A percentile compares a stretch with the other conserved stretches of the same genome.
phyloP scores from a whole-genome alignment of 805 yeast species.

The Kluyveromyces nonfermentans region DNA sequence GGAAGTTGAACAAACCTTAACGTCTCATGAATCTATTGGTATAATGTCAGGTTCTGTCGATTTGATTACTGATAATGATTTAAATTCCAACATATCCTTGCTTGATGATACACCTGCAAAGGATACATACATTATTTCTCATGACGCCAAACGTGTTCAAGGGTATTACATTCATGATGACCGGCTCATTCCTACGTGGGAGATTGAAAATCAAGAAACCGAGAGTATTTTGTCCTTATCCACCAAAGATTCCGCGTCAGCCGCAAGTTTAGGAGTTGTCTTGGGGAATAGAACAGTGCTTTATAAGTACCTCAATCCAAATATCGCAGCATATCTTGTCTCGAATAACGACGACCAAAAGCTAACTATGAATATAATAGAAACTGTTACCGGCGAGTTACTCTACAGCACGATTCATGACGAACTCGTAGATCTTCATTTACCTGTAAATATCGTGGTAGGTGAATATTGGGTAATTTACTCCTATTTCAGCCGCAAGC shows the following conservation, averaged over 20 bases:
- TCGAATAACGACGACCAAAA: slow-evolving; percentile 20
- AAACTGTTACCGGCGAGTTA: slow-evolving; percentile 59
- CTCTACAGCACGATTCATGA: slow-evolving; percentile 38
- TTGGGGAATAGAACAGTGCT: slow-evolving; percentile 62
- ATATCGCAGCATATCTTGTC: slow-evolving; percentile 46
- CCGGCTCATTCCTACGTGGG: slow-evolving; percentile 32
- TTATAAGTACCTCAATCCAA: slow-evolving; percentile 77
- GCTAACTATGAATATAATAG: slow-evolving; percentile 47
- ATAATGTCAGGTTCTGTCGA: not conserved
- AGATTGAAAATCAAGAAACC: slow-evolving; percentile 18
- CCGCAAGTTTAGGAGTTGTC: slow-evolving; percentile 58
- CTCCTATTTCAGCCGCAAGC: slow-evolving; percentile 44
- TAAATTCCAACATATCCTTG: not conserved
- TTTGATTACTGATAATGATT: not conserved
- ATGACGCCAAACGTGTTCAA: slow-evolving; percentile 13
- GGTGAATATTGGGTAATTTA: slow-evolving; percentile 83
- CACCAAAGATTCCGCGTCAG: slow-evolving; percentile 31
- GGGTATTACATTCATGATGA: slow-evolving; percentile 20
- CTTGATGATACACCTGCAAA: not conserved
- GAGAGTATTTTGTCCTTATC: slow-evolving; percentile 36
- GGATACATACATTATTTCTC: slow-evolving; percentile 16
- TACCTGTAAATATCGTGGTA: slow-evolving; percentile 42
- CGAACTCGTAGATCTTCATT: slow-evolving; percentile 34
- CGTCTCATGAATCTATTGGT: not conserved
- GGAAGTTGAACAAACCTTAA: not conserved